phyloP scores from a whole-genome alignment of 2,329 filamentous ascomycete genomes.

The Aplosporella prunicola region DNA sequence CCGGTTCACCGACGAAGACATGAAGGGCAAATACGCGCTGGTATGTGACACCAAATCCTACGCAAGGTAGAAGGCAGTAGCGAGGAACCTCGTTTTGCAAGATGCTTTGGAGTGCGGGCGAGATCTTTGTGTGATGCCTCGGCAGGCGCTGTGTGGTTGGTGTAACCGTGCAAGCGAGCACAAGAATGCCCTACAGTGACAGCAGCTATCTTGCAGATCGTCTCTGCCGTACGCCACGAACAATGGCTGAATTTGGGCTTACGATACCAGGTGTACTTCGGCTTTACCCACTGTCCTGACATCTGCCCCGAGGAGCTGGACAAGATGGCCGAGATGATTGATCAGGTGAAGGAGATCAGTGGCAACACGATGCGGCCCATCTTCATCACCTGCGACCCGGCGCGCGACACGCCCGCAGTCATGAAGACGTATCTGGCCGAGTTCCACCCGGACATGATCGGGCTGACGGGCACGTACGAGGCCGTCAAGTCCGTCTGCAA shows the following conservation, averaged over 20 bases:
- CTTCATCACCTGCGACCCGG: constrained; percentile 94
- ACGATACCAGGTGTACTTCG: constrained; percentile 78
- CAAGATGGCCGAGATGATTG: constrained; percentile 96
- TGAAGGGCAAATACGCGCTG: constrained; percentile 79
- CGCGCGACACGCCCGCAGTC: constrained; percentile 75
- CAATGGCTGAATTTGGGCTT: background rate
- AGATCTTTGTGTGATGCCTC: no score
- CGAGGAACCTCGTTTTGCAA: no score
- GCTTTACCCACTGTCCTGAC: constrained; percentile 95
- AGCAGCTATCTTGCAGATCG: no score
- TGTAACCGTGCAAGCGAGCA: no score
- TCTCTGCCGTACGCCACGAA: no score
- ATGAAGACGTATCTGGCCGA: constrained; percentile 78
- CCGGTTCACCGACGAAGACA: constrained; percentile 64
- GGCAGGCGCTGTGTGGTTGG: no score
- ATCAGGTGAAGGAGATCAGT: constrained; percentile 47
- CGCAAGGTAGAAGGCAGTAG: background rate
- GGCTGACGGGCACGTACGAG: constrained; percentile 86
- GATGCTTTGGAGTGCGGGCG: no score
- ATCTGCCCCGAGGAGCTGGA: constrained; percentile 98
- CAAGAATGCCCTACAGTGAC: no score
- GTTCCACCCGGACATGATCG: constrained; percentile 80
- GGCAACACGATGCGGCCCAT: constrained; percentile 58
- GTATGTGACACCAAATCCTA: constrained; percentile 37
- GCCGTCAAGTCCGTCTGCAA: constrained; percentile 93